Evolutionary conservation across 2,329 filamentous ascomycete species (phyloP).

Genomic region (Ascochyta rabiei): DNA sequence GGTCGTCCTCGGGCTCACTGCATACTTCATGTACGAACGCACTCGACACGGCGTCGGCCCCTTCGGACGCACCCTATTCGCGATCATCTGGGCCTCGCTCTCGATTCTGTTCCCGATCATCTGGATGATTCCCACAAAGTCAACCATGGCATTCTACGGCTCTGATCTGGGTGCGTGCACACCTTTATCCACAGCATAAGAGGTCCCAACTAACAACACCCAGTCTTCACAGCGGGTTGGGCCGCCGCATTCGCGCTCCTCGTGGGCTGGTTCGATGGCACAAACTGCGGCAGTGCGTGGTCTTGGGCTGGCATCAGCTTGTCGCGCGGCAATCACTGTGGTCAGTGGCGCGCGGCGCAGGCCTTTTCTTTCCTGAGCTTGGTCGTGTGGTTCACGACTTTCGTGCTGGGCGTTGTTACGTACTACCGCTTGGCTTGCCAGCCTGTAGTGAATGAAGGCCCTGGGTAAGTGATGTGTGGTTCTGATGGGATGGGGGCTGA

Average conservation of each 20-base stretch:
- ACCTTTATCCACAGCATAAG: too few relatives aligned
- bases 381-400: constrained; percentile 71
- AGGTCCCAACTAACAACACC: background rate
- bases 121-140: constrained; percentile 74
- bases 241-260: constrained; percentile 58
- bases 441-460: constrained; percentile 12
- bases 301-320: constrained; percentile 62
- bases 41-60: constrained; percentile 57
- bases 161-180: constrained; percentile 60
- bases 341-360: constrained; percentile 72
- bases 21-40: constrained; percentile 32
- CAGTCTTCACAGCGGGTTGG: constrained; percentile 70
- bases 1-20: constrained; percentile 53
- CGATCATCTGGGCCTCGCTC: constrained; percentile 71
- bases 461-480: constrained; percentile 4
- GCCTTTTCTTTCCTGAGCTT: constrained; percentile 76
- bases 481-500: background rate
- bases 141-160: constrained; percentile 72
- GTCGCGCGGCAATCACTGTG: constrained; percentile 58
- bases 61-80: constrained; percentile 74
- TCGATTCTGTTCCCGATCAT: constrained; percentile 72
- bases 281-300: constrained; percentile 38
- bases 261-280: constrained; percentile 33
- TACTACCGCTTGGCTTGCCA: constrained; percentile 23
- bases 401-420: constrained; percentile 29